phyloP scores from a whole-genome alignment of 2,329 filamentous ascomycete species.

The Penicillium sp. region DNA sequence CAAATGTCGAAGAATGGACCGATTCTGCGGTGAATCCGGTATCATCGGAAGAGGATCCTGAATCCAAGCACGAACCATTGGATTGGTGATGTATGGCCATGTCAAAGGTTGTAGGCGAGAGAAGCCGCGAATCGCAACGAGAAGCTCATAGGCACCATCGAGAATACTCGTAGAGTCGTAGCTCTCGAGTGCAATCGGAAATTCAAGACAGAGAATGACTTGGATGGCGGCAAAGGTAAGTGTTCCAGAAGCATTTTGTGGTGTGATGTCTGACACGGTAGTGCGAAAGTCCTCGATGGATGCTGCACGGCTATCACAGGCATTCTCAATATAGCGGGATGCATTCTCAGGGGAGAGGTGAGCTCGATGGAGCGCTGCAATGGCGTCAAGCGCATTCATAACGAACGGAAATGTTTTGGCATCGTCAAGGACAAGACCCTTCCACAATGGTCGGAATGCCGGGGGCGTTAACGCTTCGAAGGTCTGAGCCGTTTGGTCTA shows the following conservation, averaged over 20 bases:
- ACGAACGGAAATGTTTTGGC: conserved; percentile 4
- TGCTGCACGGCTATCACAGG: conserved; percentile 1
- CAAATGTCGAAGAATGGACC: too few relatives aligned
- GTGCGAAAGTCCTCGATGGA: conserved; percentile 3
- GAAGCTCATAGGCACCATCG: too few relatives aligned
- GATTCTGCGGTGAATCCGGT: too few relatives aligned
- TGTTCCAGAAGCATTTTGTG: conserved; percentile 1
- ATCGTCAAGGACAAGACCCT: neutral
- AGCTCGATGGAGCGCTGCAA: neutral
- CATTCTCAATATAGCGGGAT: neutral
- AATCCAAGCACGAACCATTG: too few relatives aligned
- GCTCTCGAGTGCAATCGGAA: too few relatives aligned
- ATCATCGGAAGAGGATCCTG: too few relatives aligned
- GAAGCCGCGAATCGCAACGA: too few relatives aligned
- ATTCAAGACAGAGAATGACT: conserved; percentile 3
- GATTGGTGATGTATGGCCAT: too few relatives aligned
- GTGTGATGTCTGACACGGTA: neutral
- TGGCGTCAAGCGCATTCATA: conserved; percentile 1
- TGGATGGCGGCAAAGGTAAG: conserved; percentile 2
- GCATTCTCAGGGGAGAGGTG: neutral
- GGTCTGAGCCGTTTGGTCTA: neutral
- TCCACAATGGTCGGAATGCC: neutral
- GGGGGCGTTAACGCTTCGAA: neutral
- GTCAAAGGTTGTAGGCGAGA: too few relatives aligned
- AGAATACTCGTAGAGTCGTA: too few relatives aligned